Conservation (phyloP, 495 filamentous ascomycete genomes). For the Xylaria intraflava region DNA sequence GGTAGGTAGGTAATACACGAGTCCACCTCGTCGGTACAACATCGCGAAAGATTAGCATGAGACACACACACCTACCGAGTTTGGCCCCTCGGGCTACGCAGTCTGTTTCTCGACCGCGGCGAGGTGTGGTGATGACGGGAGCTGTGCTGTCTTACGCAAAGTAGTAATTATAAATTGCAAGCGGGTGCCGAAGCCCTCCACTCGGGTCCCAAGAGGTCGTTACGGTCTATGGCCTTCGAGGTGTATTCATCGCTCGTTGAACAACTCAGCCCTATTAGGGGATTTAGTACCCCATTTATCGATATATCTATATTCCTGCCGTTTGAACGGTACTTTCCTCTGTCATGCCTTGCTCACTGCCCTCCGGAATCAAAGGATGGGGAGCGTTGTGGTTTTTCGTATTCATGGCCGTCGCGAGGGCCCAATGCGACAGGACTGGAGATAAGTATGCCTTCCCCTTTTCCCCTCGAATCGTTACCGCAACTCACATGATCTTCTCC, state of each 20-base stretch:
- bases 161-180: slow-evolving; percentile 1
- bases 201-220: neutral
- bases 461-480: too few relatives aligned
- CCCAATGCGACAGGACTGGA: slow-evolving; percentile 11
- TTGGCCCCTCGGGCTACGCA: neutral
- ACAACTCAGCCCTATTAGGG: neutral
- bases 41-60: neutral
- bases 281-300: neutral
- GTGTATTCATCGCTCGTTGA: neutral
- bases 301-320: neutral
- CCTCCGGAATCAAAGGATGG: neutral
- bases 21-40: neutral
- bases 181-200: neutral
- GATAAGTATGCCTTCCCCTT: slow-evolving; percentile 2
- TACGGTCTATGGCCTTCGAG: neutral
- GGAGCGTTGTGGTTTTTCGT: slow-evolving; percentile 13
- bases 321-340: neutral
- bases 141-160: neutral
- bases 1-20: slow-evolving; percentile 4
- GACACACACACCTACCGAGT: neutral
- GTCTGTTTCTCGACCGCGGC: neutral
- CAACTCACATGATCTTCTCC: neutral
- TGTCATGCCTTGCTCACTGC: neutral
- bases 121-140: neutral
- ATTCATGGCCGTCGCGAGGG: slow-evolving; percentile 12